A percentile compares a stretch with the other conserved stretches of the same genome.
These are phyloP conservation scores for Trichoderma brevicompactum DNA, from an alignment of 2,329 filamentous ascomycete species.

Conservation along the genomic window DNA sequence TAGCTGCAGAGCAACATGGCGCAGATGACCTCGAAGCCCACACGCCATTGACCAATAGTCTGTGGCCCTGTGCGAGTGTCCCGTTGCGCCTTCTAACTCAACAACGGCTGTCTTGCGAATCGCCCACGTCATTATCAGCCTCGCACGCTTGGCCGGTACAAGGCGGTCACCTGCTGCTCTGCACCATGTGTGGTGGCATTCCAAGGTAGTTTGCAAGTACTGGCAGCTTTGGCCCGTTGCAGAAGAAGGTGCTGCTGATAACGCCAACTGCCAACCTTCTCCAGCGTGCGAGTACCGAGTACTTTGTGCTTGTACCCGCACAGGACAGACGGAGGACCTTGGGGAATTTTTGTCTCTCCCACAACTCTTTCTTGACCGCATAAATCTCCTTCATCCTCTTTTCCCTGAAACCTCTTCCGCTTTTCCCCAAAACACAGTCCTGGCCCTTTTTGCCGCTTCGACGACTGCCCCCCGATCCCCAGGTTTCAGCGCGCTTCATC, in stretches of 20 bases:
- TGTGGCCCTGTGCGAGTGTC: neutral
- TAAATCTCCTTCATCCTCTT: constrained; percentile 12
- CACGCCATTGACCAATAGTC: constrained; percentile 13
- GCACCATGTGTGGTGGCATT: neutral
- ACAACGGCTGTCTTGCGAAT: constrained; percentile 8
- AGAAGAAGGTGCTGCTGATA: constrained; percentile 23
- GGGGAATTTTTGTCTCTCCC: constrained; percentile 8
- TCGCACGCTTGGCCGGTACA: constrained; percentile 6
- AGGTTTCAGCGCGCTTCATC: constrained; percentile 12
- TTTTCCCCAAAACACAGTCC: neutral
- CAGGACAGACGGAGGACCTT: constrained; percentile 21
- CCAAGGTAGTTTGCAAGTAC: constrained; percentile 2
- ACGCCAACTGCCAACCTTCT: constrained; percentile 17
- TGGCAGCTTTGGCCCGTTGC: neutral
- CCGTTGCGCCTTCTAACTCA: constrained; percentile 9
- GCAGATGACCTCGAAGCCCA: neutral
- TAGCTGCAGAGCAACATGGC: neutral
- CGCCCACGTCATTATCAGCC: constrained; percentile 25
- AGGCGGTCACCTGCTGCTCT: constrained; percentile 8
- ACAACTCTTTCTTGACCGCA: constrained; percentile 18
- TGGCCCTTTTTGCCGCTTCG: neutral
- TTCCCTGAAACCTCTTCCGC: neutral
- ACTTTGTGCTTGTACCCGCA: constrained; percentile 24
- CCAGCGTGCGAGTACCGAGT: constrained; percentile 1
- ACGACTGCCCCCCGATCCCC: neutral